Base-by-base conservation (phyloP, 345 rosid genomes). In the Gossypium longicalyx region DNA sequence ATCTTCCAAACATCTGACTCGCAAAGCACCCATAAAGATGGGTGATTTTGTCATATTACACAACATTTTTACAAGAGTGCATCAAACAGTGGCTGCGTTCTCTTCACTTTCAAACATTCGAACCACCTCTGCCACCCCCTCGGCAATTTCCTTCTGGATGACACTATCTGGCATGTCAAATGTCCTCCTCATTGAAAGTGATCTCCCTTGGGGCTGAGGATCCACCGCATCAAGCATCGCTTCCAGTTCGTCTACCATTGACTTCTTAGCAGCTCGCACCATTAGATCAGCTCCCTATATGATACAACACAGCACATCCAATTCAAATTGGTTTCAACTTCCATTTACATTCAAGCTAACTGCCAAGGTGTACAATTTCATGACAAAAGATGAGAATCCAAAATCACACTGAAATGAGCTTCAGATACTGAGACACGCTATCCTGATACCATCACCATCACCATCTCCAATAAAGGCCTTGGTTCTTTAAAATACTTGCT, bases 181-280 rank as follows among this genome's bases (percentile, higher is more conserved):
- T 27, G 97, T 86, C 81, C 98, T 87, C 76, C 79, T 88, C 92
- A 92, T 84, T 48, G 97, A 92, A 68, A 89, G 86, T 12, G 82
- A 82, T 72, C 80, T 93, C 62, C 93, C 89, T 0, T 78, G 71
- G 12, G 98, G 95, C 69, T 93, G 93, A 29, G 99, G 97, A 64
- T 95, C 98, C 56, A 95, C 91, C 72, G 79, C 93, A 3, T 95
- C 98, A 11, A 95, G 86, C 96, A 93, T 91, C 23, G 93, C 90
- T 85, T 95, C 98, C 73, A 95, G 85, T 80, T 95, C 98, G 66
- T 88, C 96, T 70, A 93, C 85, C 94, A 95, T 93, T 3, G 94
- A 87, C 76, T 84, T 89, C 86, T 91, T 95, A 0, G 97, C 86
- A 53, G 86, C 56, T 78, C 99, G 81, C 73, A 91, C 97, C 92